phyloP scores from a whole-genome alignment of 2,329 filamentous ascomycete species.

The Escovopsis sp. region DNA sequence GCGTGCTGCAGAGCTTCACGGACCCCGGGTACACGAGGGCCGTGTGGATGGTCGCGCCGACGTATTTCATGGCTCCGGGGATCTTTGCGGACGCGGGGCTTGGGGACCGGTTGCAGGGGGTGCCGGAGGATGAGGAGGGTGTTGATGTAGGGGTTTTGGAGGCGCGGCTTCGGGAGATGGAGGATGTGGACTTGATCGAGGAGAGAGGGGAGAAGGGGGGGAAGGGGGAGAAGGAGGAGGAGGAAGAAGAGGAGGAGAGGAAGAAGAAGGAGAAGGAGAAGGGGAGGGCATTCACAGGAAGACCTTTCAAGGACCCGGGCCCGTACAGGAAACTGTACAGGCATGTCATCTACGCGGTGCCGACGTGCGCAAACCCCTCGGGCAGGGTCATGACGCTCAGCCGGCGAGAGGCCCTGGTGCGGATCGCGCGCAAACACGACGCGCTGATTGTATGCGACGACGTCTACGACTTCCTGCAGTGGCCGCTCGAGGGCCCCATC shows the following conservation, averaged over 20 bases:
- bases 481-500: conserved; percentile 35
- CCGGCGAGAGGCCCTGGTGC: conserved; percentile 53
- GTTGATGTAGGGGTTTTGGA: conserved; percentile 46
- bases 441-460: conserved; percentile 80
- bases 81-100: conserved; percentile 77
- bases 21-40: conserved; percentile 60
- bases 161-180: conserved; percentile 14
- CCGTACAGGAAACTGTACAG: conserved; percentile 64
- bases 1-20: conserved; percentile 62
- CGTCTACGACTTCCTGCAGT: conserved; percentile 86
- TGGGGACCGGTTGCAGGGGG: conserved; percentile 44
- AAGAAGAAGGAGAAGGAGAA: too few relatives aligned
- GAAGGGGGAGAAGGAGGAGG: conserved; percentile 2
- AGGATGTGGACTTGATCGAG: too few relatives aligned
- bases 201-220: conserved; percentile 7
- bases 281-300: neutral
- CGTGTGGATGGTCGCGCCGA: conserved; percentile 69
- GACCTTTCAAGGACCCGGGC: conserved; percentile 38
- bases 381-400: conserved; percentile 63
- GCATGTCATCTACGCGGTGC: conserved; percentile 77
- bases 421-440: conserved; percentile 63
- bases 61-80: conserved; percentile 72
- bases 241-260: too few relatives aligned
- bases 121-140: conserved; percentile 65
- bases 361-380: conserved; percentile 79